phyloP scores from a whole-genome alignment of 108 stramenopile species.

The Cyclotella cryptica region DNA sequence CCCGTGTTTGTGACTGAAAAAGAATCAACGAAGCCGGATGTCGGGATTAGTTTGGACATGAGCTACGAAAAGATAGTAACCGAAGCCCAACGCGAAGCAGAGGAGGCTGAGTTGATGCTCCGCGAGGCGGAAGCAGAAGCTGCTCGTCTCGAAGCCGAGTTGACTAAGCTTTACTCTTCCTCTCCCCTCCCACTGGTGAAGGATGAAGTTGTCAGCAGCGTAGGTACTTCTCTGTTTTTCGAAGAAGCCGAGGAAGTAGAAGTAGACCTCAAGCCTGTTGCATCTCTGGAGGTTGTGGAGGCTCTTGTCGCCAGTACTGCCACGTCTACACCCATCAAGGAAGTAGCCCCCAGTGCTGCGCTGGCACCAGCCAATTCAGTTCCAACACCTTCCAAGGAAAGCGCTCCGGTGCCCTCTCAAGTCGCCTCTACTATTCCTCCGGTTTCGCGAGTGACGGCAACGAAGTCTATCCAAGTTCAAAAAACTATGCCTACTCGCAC shows the following conservation, averaged over 20 bases:
- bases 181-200: conserved; percentile 4
- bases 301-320: too few species aligned
- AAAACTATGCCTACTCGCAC: neutral
- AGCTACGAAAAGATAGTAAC: neutral
- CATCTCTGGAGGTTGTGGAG: too few species aligned
- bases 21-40: too few species aligned
- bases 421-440: neutral
- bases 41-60: too few species aligned
- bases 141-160: neutral
- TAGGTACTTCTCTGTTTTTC: neutral
- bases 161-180: neutral
- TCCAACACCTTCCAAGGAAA: neutral
- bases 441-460: conserved; percentile 1
- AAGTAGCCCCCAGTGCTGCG: neutral
- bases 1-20: too few species aligned
- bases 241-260: neutral
- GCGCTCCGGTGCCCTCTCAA: neutral
- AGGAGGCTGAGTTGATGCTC: conserved; percentile 1
- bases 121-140: conserved; percentile 7
- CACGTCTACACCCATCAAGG: neutral
- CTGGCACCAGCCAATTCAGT: neutral
- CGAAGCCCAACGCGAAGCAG: neutral
- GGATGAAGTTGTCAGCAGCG: neutral
- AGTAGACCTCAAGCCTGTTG: neutral
- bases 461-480: neutral